Conservation (phyloP, 2,329 filamentous ascomycete species). For the Cercospora zeina region DNA sequence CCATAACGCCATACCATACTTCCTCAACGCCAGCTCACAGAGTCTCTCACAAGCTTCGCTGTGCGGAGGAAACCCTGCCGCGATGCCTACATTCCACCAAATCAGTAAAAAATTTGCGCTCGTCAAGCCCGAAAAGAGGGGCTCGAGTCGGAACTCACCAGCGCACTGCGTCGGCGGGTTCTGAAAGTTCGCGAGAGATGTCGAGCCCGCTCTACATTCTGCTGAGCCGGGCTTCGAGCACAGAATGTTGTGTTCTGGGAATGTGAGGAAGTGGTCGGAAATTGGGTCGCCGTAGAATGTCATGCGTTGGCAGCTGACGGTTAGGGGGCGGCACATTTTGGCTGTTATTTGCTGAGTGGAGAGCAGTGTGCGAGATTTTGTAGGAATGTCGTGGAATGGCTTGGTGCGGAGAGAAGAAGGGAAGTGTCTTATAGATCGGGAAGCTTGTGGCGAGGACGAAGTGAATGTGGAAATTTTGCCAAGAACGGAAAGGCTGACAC, state of each 20-base stretch:
- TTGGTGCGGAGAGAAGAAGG: background rate
- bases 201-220: constrained; percentile 14
- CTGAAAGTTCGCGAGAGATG: constrained; percentile 20
- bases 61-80: constrained; percentile 11
- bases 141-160: constrained; percentile 13
- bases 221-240: constrained; percentile 21
- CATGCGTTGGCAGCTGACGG: constrained; percentile 18
- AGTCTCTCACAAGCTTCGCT: background rate
- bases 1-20: constrained; percentile 13
- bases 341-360: background rate
- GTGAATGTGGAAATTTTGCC: constrained; percentile 3
- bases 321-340: constrained; percentile 23
- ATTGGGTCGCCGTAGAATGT: constrained; percentile 5
- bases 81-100: background rate
- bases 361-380: background rate
- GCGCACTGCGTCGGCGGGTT: constrained; percentile 23
- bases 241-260: constrained; percentile 18
- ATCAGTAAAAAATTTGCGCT: background rate
- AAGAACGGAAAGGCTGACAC: background rate
- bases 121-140: background rate
- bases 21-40: constrained; percentile 13
- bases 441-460: background rate
- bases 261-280: constrained; percentile 17
- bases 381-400: background rate
- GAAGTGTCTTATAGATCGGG: background rate